These are phyloP conservation scores for Xerocomellus amylosporus DNA, from an alignment of 768 basidiomycete species.

Conservation along the genomic window DNA sequence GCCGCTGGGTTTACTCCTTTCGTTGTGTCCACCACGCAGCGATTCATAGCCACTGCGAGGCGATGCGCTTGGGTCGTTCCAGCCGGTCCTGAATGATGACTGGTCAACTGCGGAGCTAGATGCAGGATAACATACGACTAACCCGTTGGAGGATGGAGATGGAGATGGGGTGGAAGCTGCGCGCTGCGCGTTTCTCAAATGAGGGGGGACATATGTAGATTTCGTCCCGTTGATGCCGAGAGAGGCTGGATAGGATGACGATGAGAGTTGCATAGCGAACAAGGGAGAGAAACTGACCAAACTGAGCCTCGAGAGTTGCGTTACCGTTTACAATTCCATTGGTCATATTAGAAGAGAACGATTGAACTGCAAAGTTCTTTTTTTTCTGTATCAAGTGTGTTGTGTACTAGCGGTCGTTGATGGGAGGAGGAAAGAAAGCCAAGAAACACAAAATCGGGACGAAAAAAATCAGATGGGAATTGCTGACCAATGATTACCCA, in stretches of 20 bases:
- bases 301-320: slow-evolving; percentile 69
- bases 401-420: slow-evolving; percentile 30
- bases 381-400: slow-evolving; percentile 22
- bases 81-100: slow-evolving; percentile 53
- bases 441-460: slow-evolving; percentile 9
- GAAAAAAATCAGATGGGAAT: slow-evolving; percentile 28
- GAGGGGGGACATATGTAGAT: slow-evolving; percentile 87
- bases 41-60: slow-evolving; percentile 50
- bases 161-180: slow-evolving; percentile 57
- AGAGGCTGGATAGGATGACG: slow-evolving; percentile 47
- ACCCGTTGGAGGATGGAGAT: slow-evolving; percentile 49
- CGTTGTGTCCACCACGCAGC: slow-evolving; percentile 41
- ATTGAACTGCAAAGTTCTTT: slow-evolving; percentile 30
- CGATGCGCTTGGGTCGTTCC: slow-evolving; percentile 71
- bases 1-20: slow-evolving; percentile 37
- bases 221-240: slow-evolving; percentile 68
- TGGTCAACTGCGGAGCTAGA: slow-evolving; percentile 14
- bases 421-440: slow-evolving; percentile 26
- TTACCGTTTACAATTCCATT: slow-evolving; percentile 86
- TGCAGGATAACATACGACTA: slow-evolving; percentile 24
- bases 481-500: slow-evolving; percentile 22
- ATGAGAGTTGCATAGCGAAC: neutral
- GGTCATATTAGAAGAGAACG: slow-evolving; percentile 65
- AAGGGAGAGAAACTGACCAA: slow-evolving; percentile 47
- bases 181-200: slow-evolving; percentile 83